Evolutionary conservation across 495 filamentous ascomycete species (phyloP).

Genomic region (Trichocladium uniseriatum): DNA sequence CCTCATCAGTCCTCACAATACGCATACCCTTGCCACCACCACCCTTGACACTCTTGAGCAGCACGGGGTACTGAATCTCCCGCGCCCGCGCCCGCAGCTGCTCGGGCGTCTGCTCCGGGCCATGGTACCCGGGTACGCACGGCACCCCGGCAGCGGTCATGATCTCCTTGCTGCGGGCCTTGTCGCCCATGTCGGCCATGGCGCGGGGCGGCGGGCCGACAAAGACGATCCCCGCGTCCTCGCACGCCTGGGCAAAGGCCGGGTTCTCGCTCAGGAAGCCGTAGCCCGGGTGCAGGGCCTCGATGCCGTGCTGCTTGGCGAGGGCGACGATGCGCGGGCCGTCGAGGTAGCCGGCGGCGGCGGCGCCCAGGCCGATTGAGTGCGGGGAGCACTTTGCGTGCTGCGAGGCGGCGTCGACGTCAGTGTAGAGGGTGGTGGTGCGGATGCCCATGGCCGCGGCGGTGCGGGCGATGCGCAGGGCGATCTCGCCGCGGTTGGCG

Average conservation of each 20-base stretch:
- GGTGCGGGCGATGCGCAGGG: constrained; percentile 81
- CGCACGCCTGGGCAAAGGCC: constrained; percentile 77
- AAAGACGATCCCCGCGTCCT: constrained; percentile 84
- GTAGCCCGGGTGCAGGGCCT: constrained; percentile 92
- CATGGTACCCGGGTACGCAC: constrained; percentile 95
- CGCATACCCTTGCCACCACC: constrained; percentile 99
- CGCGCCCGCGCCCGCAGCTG: constrained; percentile 65
- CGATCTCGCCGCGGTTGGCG: constrained; percentile 95
- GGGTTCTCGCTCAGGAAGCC: constrained; percentile 96
- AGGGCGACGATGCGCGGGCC: constrained; percentile 83
- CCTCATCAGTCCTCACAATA: constrained; percentile 64
- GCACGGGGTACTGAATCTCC: constrained; percentile 81
- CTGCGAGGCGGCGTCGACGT: constrained; percentile 77
- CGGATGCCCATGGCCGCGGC: constrained; percentile 81
- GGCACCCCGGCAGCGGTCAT: constrained; percentile 90
- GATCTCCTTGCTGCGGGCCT: constrained; percentile 83
- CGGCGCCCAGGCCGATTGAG: constrained; percentile 70
- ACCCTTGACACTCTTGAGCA: constrained; percentile 94
- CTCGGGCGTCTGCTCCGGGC: constrained; percentile 64
- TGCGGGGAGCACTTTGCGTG: constrained; percentile 80
- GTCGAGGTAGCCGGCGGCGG: constrained; percentile 81
- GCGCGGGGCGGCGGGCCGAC: constrained; percentile 88
- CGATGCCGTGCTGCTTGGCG: constrained; percentile 74
- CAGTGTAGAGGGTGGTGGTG: constrained; percentile 90
- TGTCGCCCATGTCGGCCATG: constrained; percentile 97